Conservation (phyloP, 805 yeast species). For the Ogataea nakhonphanomensis region DNA sequence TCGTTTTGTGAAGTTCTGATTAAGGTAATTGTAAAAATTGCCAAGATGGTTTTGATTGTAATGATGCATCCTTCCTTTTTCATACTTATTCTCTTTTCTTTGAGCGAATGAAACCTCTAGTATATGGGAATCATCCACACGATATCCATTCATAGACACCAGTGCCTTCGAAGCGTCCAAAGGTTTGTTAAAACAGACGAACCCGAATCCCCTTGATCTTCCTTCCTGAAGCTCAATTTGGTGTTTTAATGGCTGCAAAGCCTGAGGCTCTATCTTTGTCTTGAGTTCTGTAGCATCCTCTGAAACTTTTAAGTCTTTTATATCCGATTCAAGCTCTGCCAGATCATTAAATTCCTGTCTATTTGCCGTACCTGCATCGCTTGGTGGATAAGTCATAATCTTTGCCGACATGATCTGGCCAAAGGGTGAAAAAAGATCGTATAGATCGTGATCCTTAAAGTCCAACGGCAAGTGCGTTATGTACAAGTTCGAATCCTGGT, state of each 20-base stretch:
- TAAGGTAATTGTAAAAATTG: constrained; percentile 25
- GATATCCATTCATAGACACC: constrained; percentile 56
- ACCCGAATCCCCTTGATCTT: constrained; percentile 74
- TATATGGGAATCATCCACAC: constrained; percentile 30
- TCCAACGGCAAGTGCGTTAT: constrained; percentile 58
- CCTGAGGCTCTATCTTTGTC: too few relatives aligned
- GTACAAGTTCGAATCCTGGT: constrained; percentile 71
- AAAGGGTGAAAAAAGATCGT: constrained; percentile 39
- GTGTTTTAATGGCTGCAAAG: too few relatives aligned
- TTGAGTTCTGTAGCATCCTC: too few relatives aligned
- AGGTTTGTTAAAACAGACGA: constrained; percentile 68
- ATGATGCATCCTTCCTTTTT: constrained; percentile 33
- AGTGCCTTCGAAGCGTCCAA: constrained; percentile 68
- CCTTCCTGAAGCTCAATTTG: constrained; percentile 11
- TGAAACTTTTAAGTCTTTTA: too few relatives aligned
- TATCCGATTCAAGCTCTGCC: too few relatives aligned
- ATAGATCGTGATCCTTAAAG: constrained; percentile 53
- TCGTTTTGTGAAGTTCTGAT: constrained; percentile 19
- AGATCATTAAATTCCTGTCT: too few relatives aligned
- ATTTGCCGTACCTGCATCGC: constrained; percentile 16
- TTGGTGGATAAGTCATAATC: constrained; percentile 47
- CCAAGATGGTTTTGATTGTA: constrained; percentile 35
- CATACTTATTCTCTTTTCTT: constrained; percentile 55
- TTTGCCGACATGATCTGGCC: constrained; percentile 56
- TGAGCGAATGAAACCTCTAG: constrained; percentile 70